Percentiles rank a stretch among this genome's conserved stretches.
These are phyloP conservation scores for Scolecobasidium constrictum DNA, from an alignment of 2,329 filamentous ascomycete genomes.

Conservation along the genomic window DNA sequence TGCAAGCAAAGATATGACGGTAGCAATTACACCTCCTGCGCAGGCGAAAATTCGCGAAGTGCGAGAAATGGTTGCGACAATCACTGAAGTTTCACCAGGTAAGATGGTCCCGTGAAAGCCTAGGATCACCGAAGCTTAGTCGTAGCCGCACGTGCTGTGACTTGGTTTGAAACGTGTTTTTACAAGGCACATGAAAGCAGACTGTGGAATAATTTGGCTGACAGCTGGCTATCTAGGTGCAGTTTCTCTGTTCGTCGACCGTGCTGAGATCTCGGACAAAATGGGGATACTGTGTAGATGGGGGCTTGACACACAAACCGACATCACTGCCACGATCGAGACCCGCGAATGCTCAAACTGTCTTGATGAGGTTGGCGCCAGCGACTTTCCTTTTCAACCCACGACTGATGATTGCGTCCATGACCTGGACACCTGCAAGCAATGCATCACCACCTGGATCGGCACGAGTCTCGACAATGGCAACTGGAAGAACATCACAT, in stretches of 20 bases:
- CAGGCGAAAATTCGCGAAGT: neutral
- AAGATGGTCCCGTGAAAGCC: too few relatives aligned
- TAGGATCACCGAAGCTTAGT: too few relatives aligned
- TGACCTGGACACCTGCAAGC: neutral
- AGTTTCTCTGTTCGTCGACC: too few relatives aligned
- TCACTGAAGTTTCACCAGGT: neutral
- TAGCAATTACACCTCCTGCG: slow-evolving; percentile 1
- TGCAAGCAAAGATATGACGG: neutral
- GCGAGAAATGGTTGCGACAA: neutral
- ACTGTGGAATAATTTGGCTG: too few relatives aligned
- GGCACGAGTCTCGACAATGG: slow-evolving; percentile 1
- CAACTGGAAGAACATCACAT: slow-evolving; percentile 7
- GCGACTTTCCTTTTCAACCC: neutral
- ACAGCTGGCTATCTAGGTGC: too few relatives aligned
- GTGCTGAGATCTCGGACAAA: too few relatives aligned
- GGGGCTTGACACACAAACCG: too few relatives aligned
- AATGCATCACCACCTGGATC: slow-evolving; percentile 4
- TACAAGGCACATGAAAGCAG: too few relatives aligned
- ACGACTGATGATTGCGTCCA: slow-evolving; percentile 1
- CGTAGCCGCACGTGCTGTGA: too few relatives aligned
- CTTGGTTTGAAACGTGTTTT: too few relatives aligned
- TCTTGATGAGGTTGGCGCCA: slow-evolving; percentile 1
- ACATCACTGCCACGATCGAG: neutral
- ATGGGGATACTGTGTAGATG: too few relatives aligned
- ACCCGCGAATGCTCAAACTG: slow-evolving; percentile 2